Evolutionary conservation across 78 protist genomes (phyloP), one percentile per base, ranked within the genome.

Genomic region (Emiliania huxleyi): DNA sequence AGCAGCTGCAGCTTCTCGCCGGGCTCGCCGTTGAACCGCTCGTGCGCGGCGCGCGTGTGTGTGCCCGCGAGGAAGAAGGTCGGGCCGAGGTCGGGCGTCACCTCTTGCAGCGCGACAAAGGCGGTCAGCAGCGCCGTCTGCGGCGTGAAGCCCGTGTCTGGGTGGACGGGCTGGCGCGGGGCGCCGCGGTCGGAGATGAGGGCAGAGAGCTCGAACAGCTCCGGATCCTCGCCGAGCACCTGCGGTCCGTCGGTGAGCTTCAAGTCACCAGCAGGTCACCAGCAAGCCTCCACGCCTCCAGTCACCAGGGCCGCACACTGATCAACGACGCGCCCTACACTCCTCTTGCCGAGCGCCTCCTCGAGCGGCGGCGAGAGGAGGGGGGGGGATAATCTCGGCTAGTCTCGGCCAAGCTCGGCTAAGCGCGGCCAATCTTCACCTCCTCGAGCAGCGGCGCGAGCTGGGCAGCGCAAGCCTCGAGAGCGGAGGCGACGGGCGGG

Each of bases 131-230:
- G 0, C 18, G 85, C 85, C 33, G 85, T 26, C 15, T 15, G 4
- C 21, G 37, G 29, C 46, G 46, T 35, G 46, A 40, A 77, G 44
- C 35, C 35, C 26, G 85, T 77, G 18, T 77, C 85, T 19, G 85
- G 85, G 18, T 77, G 85, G 23, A 77, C 85, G 2, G 85, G 85
- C n/a, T 77, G 85, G 19, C 85, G 85, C 15, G 85, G 85, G 15
- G 85, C 85, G 49, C 46, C 19, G 21, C 23, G 49, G 40, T 77
- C 85, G 3, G 85, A 77, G 46, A 77, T 19, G 48, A 77, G 85
- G 21, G 85, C 85, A 19, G 85, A 18, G 33, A 77, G 85, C 46
- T 77, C 85, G 85, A 77, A 77, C 37, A 77, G 85, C 46, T 73
- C 44, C 1, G 37, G n/a, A 21, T 62, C 75, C 8, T 4, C 75